Percentiles rank a stretch among this genome's conserved stretches.
These are phyloP conservation scores for Dillenia turbinata DNA, from an alignment of 164 flowering plant species.

Conservation along the genomic window DNA sequence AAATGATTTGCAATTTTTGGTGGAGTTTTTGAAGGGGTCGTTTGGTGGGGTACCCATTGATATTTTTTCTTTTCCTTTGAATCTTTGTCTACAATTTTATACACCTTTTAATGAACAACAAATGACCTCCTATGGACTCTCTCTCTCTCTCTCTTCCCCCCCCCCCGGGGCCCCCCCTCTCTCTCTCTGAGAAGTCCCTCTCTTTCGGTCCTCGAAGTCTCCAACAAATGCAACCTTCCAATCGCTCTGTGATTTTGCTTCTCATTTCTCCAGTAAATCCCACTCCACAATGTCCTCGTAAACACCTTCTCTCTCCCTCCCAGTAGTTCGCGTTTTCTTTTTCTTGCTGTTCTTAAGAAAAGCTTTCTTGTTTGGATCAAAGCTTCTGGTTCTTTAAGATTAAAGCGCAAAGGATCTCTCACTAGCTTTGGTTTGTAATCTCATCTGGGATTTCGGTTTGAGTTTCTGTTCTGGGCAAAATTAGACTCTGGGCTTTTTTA, in stretches of 20 bases:
- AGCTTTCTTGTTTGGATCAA: slow-evolving; percentile 42
- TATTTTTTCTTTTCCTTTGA: background rate
- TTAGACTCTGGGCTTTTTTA: too few relatives aligned
- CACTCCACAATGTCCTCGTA: background rate
- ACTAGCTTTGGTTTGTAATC: too few relatives aligned
- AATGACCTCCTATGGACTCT: background rate
- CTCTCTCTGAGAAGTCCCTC: slow-evolving; percentile 4
- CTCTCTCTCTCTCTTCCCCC: background rate
- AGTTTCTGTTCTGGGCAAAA: too few relatives aligned
- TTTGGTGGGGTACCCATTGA: slow-evolving; percentile 1
- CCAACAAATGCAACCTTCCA: slow-evolving; percentile 18
- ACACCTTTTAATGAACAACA: background rate
- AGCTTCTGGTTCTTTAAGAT: slow-evolving; percentile 43
- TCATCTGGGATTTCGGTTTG: too few relatives aligned
- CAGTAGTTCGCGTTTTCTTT: slow-evolving; percentile 41
- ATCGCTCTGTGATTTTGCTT: background rate
- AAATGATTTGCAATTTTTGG: slow-evolving; percentile 3
- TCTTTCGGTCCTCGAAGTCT: slow-evolving; percentile 5
- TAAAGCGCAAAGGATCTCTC: slow-evolving; percentile 11
- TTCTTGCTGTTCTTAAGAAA: slow-evolving; percentile 10
- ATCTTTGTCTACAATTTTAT: background rate
- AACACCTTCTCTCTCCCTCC: slow-evolving; percentile 1
- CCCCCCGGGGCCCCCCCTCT: slow-evolving; percentile 5
- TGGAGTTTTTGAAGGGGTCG: slow-evolving; percentile 6
- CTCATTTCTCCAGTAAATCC: background rate